Conservation (phyloP, 768 basidiomycete genomes). For the Pleurotus pulmonarius region DNA sequence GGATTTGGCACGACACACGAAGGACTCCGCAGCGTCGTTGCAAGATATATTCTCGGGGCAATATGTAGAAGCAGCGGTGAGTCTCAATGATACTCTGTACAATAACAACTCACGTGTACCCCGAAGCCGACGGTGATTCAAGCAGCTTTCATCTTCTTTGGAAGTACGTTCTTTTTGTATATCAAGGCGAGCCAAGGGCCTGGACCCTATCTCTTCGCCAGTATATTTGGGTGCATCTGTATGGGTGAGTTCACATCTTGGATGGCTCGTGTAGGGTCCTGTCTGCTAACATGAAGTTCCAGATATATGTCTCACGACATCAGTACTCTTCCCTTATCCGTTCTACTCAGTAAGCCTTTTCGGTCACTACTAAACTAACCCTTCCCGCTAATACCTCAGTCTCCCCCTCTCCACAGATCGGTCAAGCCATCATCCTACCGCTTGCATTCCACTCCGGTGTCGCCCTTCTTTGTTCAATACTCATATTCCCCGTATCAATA, state of each 20-base stretch:
- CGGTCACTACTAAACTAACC: no score
- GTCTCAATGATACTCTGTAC: conserved; percentile 9
- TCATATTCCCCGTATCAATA: conserved; percentile 62
- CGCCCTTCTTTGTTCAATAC: conserved; percentile 43
- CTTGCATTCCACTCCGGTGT: conserved; percentile 57
- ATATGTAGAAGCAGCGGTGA: conserved; percentile 50
- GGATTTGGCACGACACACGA: conserved; percentile 46
- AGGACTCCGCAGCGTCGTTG: conserved; percentile 32
- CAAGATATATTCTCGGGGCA: conserved; percentile 41
- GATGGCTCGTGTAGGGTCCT: background rate
- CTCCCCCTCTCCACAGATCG: conserved; percentile 29
- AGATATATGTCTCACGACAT: conserved; percentile 61
- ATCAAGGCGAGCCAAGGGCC: conserved; percentile 58
- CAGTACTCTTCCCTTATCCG: conserved; percentile 61
- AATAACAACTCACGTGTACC: conserved; percentile 2
- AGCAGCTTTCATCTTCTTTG: conserved; percentile 61
- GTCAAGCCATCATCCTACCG: conserved; percentile 51
- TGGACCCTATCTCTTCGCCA: conserved; percentile 57
- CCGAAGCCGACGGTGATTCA: conserved; percentile 54
- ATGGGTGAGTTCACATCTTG: conserved; percentile 35
- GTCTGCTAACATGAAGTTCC: conserved; percentile 5
- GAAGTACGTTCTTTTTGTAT: conserved; percentile 53
- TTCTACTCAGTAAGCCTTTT: conserved; percentile 42
- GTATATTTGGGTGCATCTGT: conserved; percentile 56
- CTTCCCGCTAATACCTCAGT: no score